These are phyloP conservation scores for Microsporum audouinii DNA, from an alignment of 2,329 filamentous ascomycete genomes.

Conservation along the genomic window DNA sequence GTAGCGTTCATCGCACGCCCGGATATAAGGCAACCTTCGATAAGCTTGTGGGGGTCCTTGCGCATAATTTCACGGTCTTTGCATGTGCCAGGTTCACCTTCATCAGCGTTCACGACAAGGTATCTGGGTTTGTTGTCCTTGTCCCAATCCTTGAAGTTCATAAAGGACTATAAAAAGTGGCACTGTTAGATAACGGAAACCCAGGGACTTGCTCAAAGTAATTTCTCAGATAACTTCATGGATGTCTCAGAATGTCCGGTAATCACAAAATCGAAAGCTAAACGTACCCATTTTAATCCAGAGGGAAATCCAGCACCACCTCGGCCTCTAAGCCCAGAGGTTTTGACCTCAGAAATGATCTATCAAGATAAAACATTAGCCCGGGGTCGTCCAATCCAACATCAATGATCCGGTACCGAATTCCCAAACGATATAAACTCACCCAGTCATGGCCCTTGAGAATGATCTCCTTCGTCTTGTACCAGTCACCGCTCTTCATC, in stretches of 20 bases:
- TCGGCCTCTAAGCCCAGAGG: slow-evolving; percentile 86
- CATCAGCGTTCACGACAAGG: slow-evolving; percentile 94
- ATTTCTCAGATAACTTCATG: not conserved
- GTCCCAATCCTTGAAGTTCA: slow-evolving; percentile 99
- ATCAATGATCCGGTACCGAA: slow-evolving; percentile 6
- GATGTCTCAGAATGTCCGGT: not conserved
- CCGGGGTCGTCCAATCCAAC: not conserved
- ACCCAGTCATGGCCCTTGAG: slow-evolving; percentile 94
- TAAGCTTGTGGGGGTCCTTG: slow-evolving; percentile 97
- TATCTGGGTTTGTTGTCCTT: slow-evolving; percentile 94
- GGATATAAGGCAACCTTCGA: slow-evolving; percentile 92
- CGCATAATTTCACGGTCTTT: slow-evolving; percentile 99
- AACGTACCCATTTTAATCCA: slow-evolving; percentile 91
- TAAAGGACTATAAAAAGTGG: slow-evolving; percentile 62
- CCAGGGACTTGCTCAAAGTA: not conserved
- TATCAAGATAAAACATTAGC: slow-evolving; percentile 22
- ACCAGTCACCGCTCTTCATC: slow-evolving; percentile 97
- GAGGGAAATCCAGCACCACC: slow-evolving; percentile 97
- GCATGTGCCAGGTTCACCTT: slow-evolving; percentile 97
- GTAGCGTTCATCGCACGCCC: slow-evolving; percentile 98
- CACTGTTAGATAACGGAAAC: slow-evolving; percentile 4
- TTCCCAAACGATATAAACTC: slow-evolving; percentile 13
- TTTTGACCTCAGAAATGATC: slow-evolving; percentile 96
- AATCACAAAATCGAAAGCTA: not conserved
- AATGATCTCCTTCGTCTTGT: slow-evolving; percentile 98